phyloP scores from a whole-genome alignment of 2,329 filamentous ascomycete species.

The Curvularia sp. region DNA sequence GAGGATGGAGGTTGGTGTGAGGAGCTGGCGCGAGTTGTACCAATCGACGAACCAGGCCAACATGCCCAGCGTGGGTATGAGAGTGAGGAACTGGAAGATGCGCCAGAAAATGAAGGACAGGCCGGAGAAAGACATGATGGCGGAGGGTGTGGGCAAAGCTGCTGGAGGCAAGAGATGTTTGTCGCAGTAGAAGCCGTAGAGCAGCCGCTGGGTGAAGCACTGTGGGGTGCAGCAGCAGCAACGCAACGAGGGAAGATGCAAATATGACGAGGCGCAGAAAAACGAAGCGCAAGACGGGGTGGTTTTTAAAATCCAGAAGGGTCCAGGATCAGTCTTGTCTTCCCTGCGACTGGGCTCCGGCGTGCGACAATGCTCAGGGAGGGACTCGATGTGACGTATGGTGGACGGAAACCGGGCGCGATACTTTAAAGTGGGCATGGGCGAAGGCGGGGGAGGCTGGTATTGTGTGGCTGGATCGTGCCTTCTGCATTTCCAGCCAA shows the following conservation, averaged over 20 bases:
- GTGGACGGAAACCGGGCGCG: conserved; percentile 24
- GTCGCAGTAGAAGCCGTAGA: conserved; percentile 14
- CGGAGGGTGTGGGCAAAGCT: conserved; percentile 11
- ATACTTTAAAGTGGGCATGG: conserved; percentile 14
- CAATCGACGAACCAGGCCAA: conserved; percentile 66
- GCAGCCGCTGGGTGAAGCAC: conserved; percentile 19
- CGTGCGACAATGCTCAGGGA: conserved; percentile 14
- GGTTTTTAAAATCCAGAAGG: conserved; percentile 26
- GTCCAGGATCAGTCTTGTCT: conserved; percentile 24
- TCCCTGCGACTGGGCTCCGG: conserved; percentile 18
- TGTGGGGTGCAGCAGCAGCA: conserved; percentile 13
- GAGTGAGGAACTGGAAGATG: conserved; percentile 65
- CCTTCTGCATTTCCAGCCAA: conserved; percentile 23
- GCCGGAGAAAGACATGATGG: conserved; percentile 58
- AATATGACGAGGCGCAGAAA: conserved; percentile 20
- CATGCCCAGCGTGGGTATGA: conserved; percentile 70
- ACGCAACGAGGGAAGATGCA: conserved; percentile 19
- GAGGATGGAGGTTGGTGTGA: conserved; percentile 67
- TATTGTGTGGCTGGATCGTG: conserved; percentile 31
- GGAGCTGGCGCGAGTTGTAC: conserved; percentile 62
- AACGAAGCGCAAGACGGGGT: conserved; percentile 18
- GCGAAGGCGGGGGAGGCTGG: conserved; percentile 35
- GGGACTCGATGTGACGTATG: conserved; percentile 33
- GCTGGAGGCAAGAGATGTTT: conserved; percentile 10
- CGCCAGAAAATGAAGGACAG: conserved; percentile 69